These are phyloP conservation scores for Trichoderma breve DNA, from an alignment of 2,329 filamentous ascomycete species.

Conservation along the genomic window DNA sequence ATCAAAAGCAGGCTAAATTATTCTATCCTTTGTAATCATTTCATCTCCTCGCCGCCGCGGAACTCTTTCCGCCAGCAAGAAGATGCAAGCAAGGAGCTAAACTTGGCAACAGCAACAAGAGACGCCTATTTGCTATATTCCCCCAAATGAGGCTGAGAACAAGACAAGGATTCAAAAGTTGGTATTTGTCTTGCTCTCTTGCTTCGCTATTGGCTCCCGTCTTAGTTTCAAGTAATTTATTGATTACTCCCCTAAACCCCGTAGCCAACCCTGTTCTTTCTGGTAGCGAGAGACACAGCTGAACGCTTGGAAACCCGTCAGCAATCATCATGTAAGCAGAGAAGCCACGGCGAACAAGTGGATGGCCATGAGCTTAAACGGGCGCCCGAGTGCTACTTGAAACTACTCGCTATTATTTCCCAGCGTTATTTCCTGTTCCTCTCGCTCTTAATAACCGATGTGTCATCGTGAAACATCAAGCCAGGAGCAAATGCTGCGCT, in stretches of 20 bases:
- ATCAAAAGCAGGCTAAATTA: neutral
- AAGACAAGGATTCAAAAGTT: neutral
- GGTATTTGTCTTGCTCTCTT: neutral
- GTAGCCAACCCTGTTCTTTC: neutral
- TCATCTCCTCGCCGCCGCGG: neutral
- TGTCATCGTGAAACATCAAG: neutral
- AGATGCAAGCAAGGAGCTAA: neutral
- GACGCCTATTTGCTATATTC: neutral
- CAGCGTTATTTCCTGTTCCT: neutral
- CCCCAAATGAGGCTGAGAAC: neutral
- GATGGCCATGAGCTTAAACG: neutral
- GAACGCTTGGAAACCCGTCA: neutral
- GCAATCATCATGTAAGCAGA: slow-evolving; percentile 2
- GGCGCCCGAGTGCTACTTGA: neutral
- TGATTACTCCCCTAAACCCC: neutral
- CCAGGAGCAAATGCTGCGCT: neutral
- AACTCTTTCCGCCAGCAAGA: neutral
- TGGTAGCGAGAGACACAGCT: neutral
- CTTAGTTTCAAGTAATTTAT: neutral
- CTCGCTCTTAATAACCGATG: neutral
- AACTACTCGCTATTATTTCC: neutral
- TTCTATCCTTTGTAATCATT: neutral
- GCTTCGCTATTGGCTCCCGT: neutral
- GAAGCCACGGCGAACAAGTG: neutral
- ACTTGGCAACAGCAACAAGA: neutral